Evolutionary conservation across 2,329 filamentous ascomycete genomes (phyloP).

Genomic region (Lachnellula hyalina): DNA sequence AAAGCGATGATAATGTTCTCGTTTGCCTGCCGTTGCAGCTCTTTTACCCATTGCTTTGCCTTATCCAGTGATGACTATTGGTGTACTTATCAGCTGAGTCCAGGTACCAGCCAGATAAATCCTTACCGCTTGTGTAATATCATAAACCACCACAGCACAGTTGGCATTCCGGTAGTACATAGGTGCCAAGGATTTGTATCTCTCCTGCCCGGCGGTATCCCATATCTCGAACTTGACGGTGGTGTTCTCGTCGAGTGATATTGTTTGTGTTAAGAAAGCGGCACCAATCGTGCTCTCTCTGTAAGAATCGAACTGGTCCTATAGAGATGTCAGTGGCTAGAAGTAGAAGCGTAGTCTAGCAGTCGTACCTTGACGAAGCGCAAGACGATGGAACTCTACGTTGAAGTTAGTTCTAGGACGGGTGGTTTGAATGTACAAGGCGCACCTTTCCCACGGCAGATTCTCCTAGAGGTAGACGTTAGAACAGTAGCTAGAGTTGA

Average conservation of each 20-base stretch:
- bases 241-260: conserved; percentile 94
- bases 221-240: conserved; percentile 99
- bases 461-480: conserved; percentile 63
- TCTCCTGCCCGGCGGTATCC: conserved; percentile 97
- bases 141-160: conserved; percentile 98
- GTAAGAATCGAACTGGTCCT: conserved; percentile 95
- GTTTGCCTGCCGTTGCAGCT: conserved; percentile 96
- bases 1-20: conserved; percentile 99
- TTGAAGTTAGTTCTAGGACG: conserved; percentile 16
- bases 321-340: conserved; percentile 9
- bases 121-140: conserved; percentile 94
- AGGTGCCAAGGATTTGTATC: conserved; percentile 96
- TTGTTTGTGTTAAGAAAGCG: conserved; percentile 97
- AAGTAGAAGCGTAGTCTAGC: neutral
- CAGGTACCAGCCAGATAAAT: neutral
- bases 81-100: conserved; percentile 9
- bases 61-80: conserved; percentile 89
- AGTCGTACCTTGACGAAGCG: conserved; percentile 90
- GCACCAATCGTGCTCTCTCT: conserved; percentile 50
- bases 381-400: conserved; percentile 89
- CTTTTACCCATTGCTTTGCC: conserved; percentile 98
- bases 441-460: conserved; percentile 96
- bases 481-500: conserved; percentile 25
- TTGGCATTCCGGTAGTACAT: conserved; percentile 99
- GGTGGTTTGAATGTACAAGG: neutral